These are phyloP conservation scores for Penicillium frequentans DNA, from an alignment of 2,329 filamentous ascomycete species.

Conservation along the genomic window DNA sequence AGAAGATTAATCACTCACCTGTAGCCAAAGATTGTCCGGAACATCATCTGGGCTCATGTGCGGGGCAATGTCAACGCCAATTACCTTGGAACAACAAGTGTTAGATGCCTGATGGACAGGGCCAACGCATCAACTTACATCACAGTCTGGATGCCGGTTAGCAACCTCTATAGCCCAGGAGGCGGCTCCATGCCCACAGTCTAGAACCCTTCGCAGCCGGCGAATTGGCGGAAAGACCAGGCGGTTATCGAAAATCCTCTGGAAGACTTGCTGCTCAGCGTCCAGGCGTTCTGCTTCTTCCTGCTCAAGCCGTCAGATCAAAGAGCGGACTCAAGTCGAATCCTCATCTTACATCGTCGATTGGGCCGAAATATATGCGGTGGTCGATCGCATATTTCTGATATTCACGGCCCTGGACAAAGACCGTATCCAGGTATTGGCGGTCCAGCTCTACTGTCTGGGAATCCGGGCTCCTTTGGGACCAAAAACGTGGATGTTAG, in stretches of 20 bases:
- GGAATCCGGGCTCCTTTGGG: constrained; percentile 44
- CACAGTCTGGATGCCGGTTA: constrained; percentile 61
- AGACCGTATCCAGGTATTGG: constrained; percentile 59
- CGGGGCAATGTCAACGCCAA: constrained; percentile 71
- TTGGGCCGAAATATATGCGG: constrained; percentile 65
- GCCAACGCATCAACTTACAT: constrained; percentile 51
- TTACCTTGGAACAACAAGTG: constrained; percentile 53
- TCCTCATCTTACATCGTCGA: constrained; percentile 63
- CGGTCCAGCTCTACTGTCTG: constrained; percentile 56
- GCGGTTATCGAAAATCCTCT: constrained; percentile 63
- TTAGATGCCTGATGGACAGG: constrained; percentile 14
- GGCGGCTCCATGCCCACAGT: constrained; percentile 72
- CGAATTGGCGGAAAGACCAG: constrained; percentile 69
- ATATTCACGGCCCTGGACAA: constrained; percentile 63
- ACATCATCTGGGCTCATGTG: constrained; percentile 65
- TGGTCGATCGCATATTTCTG: constrained; percentile 67
- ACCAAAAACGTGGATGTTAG: constrained; percentile 26
- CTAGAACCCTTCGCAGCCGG: constrained; percentile 61
- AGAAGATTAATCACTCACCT: constrained; percentile 43
- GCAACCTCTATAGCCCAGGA: constrained; percentile 71
- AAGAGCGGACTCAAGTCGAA: background rate
- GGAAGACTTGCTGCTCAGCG: constrained; percentile 63
- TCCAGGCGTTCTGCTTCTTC: constrained; percentile 67
- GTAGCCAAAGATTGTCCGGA: constrained; percentile 67
- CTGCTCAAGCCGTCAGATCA: constrained; percentile 42